These are phyloP conservation scores for Fusarium palustre DNA, from an alignment of 2,329 filamentous ascomycete genomes.

Conservation along the genomic window DNA sequence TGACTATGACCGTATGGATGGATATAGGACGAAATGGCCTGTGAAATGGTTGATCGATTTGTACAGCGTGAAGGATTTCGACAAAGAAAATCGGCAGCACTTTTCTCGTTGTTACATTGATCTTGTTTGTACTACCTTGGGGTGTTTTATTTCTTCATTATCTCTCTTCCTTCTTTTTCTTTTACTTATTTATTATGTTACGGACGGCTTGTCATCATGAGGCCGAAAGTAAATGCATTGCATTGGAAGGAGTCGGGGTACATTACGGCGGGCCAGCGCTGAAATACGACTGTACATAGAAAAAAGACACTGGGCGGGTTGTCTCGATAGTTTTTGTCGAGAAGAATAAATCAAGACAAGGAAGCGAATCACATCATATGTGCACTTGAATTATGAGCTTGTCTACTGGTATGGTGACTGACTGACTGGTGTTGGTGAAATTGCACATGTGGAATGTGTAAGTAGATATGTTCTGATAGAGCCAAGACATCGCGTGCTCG, in stretches of 20 bases:
- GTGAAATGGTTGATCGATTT: constrained; percentile 22
- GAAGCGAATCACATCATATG: constrained; percentile 19
- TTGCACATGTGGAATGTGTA: constrained; percentile 14
- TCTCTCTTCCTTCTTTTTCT: constrained; percentile 7
- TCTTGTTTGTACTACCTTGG: constrained; percentile 16
- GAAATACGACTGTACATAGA: constrained; percentile 47
- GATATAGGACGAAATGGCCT: constrained; percentile 26
- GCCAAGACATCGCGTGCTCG: neutral
- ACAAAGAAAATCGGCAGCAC: constrained; percentile 37
- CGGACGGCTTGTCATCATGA: constrained; percentile 32
- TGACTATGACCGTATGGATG: constrained; percentile 21
- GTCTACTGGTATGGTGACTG: neutral
- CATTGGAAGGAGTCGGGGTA: constrained; percentile 48
- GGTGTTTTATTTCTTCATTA: constrained; percentile 2
- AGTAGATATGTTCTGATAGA: neutral
- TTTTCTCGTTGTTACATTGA: constrained; percentile 23
- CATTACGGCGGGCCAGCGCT: constrained; percentile 43
- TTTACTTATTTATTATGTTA: constrained; percentile 17
- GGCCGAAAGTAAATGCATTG: constrained; percentile 46
- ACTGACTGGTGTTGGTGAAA: neutral
- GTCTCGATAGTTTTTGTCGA: constrained; percentile 24
- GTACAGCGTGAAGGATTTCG: constrained; percentile 19
- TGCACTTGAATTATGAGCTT: neutral
- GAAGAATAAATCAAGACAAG: constrained; percentile 31
- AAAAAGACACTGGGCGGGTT: constrained; percentile 43